A percentile compares a stretch with the other conserved stretches of the same genome.
Evolutionary conservation across 192 early-diverging fungal species (phyloP).

Genomic region (Borealophlyctis nickersoniae): DNA sequence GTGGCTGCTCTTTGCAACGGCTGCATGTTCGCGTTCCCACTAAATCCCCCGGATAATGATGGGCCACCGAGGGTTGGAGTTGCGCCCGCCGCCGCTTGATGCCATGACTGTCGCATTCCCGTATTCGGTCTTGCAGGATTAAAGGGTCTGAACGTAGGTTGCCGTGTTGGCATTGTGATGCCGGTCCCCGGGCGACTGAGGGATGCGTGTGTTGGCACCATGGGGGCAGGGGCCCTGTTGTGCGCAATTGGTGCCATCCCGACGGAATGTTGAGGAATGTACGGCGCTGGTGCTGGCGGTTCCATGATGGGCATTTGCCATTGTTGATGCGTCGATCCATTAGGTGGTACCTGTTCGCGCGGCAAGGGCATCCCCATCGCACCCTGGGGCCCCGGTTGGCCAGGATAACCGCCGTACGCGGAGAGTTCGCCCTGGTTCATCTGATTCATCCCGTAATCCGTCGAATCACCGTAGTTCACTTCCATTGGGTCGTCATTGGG

Average conservation of each 20-base stretch:
- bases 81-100: neutral
- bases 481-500: neutral
- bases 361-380: neutral
- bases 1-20: neutral
- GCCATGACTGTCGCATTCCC: neutral
- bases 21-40: neutral
- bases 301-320: neutral
- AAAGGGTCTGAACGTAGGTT: neutral
- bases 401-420: neutral
- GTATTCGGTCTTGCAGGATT: neutral
- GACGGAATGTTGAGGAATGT: neutral
- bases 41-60: neutral
- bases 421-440: too few relatives aligned
- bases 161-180: neutral
- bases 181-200: neutral
- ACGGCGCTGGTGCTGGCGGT: neutral
- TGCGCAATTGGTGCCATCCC: neutral
- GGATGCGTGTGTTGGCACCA: neutral
- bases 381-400: neutral
- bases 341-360: neutral
- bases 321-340: neutral
- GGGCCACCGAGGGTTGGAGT: neutral
- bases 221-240: neutral
- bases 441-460: too few relatives aligned
- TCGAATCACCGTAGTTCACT: neutral